Evolutionary conservation across 208 protist species (phyloP), one percentile per base, ranked within the genome.

Genomic region (Leishmania amazonensis): DNA sequence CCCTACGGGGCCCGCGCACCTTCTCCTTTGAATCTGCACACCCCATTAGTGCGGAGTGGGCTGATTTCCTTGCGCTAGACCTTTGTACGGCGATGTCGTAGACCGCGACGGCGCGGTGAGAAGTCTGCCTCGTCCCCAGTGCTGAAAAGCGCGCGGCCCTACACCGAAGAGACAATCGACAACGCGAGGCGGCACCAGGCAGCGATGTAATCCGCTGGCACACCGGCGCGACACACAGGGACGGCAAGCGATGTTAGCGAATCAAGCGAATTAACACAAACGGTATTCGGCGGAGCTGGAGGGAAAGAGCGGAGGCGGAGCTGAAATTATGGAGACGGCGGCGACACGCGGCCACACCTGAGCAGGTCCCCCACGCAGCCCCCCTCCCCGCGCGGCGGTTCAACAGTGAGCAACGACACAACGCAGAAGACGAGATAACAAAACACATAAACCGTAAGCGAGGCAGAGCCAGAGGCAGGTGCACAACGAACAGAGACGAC

Each of bases 361-460:
- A 35, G n/a, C 6, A 31, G 24, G 3, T 17, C 58, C 7, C 28
- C 7, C 28, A 64, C 28, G 24, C 58, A 64, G 58, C 11, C 58
- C 17, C 58, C 54, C 31, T 35, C 31, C 31, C 31, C 31, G 31
- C 31, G 31, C 31, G 31, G 17, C 51, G 51, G 15, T 21, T 54
- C 51, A 21, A 11, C 17, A 54, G 35, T 28, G 15, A 54, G 51
- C 17, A 74, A 35, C 4, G 19, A 35, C 1, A 74, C 15, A 74
- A 74, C 1, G 28, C 2, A 42, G 38, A n/a, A 31, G 13, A 54
- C 31, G n/a, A 5, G 65, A 54, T 7, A 42, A 81, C 7, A 49
- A 51, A 57, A 53, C 78, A 58, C 79, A 84, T 64, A 76, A 83
- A 81, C 6, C 78, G 49, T 42, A 38, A 83, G 62, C 68, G 73